Evolutionary conservation across 345 rosid genomes (phyloP).

Genomic region (Microcos paniculata): DNA sequence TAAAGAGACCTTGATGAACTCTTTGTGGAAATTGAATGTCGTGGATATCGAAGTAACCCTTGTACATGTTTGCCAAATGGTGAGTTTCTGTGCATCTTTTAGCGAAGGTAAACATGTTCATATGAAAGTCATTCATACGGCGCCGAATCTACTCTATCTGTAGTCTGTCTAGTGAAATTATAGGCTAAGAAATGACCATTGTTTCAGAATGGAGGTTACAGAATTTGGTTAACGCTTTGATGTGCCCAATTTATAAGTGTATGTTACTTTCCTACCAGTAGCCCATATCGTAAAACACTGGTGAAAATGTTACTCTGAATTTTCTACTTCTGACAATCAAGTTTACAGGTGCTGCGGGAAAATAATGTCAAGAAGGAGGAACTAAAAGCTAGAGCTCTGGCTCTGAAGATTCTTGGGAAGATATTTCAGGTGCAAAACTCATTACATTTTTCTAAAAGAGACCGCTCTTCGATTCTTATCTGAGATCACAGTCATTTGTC

Average conservation of each 20-base stretch:
- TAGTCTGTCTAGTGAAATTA: not conserved
- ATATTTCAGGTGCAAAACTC: constrained; percentile 63
- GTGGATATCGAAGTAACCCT: constrained; percentile 90
- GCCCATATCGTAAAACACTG: not conserved
- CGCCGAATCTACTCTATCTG: not conserved
- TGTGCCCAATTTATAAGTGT: not conserved
- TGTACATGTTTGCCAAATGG: constrained; percentile 83
- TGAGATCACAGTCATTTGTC: not conserved
- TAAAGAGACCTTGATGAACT: constrained; percentile 75
- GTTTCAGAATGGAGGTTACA: not conserved
- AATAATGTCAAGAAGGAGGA: constrained; percentile 65
- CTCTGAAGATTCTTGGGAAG: constrained; percentile 79
- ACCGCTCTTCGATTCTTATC: not conserved
- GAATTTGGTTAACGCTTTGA: not conserved
- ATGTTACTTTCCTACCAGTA: not conserved
- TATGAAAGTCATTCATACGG: not conserved
- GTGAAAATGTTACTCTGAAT: not conserved
- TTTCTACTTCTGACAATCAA: not conserved
- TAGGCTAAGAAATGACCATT: constrained; percentile 7
- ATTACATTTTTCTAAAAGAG: not conserved
- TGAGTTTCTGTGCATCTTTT: constrained; percentile 30
- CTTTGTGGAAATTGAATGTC: constrained; percentile 85
- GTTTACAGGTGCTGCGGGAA: constrained; percentile 64
- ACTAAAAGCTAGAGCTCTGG: constrained; percentile 67
- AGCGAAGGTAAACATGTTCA: not conserved